A percentile compares a stretch with the other conserved stretches of the same genome.
These are phyloP conservation scores for Talaromyces sp. DNA, from an alignment of 2,329 filamentous ascomycete species.

Conservation along the genomic window DNA sequence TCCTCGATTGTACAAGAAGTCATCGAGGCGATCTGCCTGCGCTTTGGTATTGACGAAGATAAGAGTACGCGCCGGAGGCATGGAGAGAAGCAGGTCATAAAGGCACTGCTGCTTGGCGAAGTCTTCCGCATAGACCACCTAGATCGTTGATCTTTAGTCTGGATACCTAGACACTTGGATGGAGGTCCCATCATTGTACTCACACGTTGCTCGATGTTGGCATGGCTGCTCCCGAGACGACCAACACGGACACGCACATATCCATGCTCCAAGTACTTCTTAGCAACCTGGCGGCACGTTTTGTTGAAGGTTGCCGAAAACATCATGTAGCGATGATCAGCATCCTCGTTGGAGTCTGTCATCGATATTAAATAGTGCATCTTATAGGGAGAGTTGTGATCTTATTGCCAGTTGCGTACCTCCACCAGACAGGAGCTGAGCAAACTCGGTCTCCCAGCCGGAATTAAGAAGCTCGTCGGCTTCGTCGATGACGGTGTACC, in stretches of 20 bases:
- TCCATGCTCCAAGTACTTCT: conserved; percentile 67
- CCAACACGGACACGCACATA: conserved; percentile 82
- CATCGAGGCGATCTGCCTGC: conserved; percentile 77
- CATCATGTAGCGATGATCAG: conserved; percentile 67
- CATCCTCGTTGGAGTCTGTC: conserved; percentile 69
- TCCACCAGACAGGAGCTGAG: conserved; percentile 72
- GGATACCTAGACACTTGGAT: background rate
- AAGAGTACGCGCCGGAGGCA: conserved; percentile 72
- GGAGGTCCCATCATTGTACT: conserved; percentile 17
- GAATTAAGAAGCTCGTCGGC: conserved; percentile 84
- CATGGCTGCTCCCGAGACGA: conserved; percentile 75
- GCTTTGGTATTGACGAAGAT: conserved; percentile 85
- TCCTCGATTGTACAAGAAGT: conserved; percentile 74
- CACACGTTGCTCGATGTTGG: conserved; percentile 73
- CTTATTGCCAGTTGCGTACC: conserved; percentile 52
- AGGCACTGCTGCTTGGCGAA: conserved; percentile 66
- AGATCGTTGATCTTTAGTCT: conserved; percentile 3
- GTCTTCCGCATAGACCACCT: conserved; percentile 64
- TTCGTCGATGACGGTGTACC: conserved; percentile 77
- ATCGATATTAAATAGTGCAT: background rate
- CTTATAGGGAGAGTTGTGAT: background rate
- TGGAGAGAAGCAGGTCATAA: conserved; percentile 66
- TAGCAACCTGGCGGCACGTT: conserved; percentile 69
- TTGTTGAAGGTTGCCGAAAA: conserved; percentile 95
- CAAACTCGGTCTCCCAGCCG: conserved; percentile 75